These are phyloP conservation scores for Infundibulicybe gibba DNA, from an alignment of 768 basidiomycete genomes.

Conservation along the genomic window DNA sequence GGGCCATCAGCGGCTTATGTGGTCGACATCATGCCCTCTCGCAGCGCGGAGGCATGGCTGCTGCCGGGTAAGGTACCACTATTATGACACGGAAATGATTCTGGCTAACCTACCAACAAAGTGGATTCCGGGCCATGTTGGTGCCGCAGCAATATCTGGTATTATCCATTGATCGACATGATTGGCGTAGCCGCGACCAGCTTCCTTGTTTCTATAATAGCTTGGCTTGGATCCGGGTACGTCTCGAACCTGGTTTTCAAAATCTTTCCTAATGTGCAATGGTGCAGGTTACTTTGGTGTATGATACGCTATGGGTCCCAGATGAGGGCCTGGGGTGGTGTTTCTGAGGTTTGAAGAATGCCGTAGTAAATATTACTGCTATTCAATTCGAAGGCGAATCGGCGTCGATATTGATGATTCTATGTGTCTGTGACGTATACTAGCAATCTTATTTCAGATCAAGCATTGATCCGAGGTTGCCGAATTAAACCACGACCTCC, in stretches of 20 bases:
- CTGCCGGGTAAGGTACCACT: not conserved
- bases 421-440: too few relatives aligned
- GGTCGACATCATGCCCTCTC: constrained; percentile 44
- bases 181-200: constrained; percentile 12
- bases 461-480: too few relatives aligned
- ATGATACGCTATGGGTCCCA: not conserved
- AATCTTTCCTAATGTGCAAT: too few relatives aligned
- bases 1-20: constrained; percentile 42
- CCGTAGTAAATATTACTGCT: too few relatives aligned
- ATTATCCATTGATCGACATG: constrained; percentile 10
- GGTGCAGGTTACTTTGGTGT: not conserved
- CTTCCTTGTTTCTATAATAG: constrained; percentile 7
- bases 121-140: constrained; percentile 10
- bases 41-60: constrained; percentile 20
- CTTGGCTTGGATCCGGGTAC: constrained; percentile 14
- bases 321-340: not conserved
- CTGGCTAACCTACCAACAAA: constrained; percentile 9
- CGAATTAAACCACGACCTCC: too few relatives aligned
- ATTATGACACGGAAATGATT: too few relatives aligned
- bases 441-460: too few relatives aligned
- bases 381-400: too few relatives aligned
- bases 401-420: too few relatives aligned
- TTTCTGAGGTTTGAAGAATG: too few relatives aligned
- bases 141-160: constrained; percentile 2
- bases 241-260: not conserved